phyloP scores from a whole-genome alignment of 2,329 filamentous ascomycete genomes.

The Pseudogymnoascus sp. region DNA sequence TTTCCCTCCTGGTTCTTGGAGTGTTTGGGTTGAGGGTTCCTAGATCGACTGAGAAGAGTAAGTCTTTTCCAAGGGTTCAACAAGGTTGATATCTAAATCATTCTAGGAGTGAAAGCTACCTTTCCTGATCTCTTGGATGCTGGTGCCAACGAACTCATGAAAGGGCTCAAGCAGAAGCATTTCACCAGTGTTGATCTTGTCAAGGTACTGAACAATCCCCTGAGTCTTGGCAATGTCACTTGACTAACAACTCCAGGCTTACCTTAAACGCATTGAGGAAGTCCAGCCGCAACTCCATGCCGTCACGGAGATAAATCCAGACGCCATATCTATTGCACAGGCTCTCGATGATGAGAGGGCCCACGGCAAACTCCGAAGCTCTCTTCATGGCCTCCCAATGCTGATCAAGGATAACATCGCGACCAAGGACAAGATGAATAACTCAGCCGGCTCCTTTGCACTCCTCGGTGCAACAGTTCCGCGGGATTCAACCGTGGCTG shows the following conservation, averaged over 20 bases:
- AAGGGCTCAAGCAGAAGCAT: slow-evolving; percentile 40
- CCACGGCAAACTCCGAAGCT: slow-evolving; percentile 20
- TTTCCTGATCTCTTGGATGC: slow-evolving; percentile 41
- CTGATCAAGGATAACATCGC: slow-evolving; percentile 57
- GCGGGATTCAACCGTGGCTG: slow-evolving; percentile 20
- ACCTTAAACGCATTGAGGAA: slow-evolving; percentile 22
- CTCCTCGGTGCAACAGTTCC: slow-evolving; percentile 20
- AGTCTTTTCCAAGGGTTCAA: neutral
- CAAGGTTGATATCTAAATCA: neutral
- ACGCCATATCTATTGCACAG: slow-evolving; percentile 26
- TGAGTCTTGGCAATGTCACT: slow-evolving; percentile 36
- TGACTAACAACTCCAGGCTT: slow-evolving; percentile 16
- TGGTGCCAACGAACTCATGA: slow-evolving; percentile 42
- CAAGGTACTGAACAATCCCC: slow-evolving; percentile 24
- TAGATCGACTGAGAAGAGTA: neutral
- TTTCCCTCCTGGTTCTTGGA: neutral
- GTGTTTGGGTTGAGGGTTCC: neutral
- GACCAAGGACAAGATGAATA: slow-evolving; percentile 51
- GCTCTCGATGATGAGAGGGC: slow-evolving; percentile 25
- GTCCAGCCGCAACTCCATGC: slow-evolving; percentile 20
- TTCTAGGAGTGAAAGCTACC: neutral
- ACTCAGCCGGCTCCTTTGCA: slow-evolving; percentile 22
- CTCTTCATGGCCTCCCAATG: slow-evolving; percentile 52
- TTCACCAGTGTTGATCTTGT: slow-evolving; percentile 54
- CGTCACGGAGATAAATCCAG: slow-evolving; percentile 28